A percentile compares a stretch with the other conserved stretches of the same genome.
Evolutionary conservation across 768 basidiomycete genomes (phyloP).

Genomic region (Mycena latifolia): DNA sequence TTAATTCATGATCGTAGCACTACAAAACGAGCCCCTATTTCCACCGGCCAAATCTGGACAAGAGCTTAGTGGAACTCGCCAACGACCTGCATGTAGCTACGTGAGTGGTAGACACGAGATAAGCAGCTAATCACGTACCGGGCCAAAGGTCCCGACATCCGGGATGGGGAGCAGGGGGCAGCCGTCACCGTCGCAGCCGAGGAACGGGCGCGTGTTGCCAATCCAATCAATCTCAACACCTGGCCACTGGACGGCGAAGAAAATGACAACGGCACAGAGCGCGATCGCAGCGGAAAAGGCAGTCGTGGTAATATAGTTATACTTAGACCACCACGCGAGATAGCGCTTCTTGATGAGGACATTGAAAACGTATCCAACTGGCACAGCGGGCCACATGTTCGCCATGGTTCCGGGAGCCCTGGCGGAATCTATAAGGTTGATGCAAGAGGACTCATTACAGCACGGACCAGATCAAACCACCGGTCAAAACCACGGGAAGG

Average conservation of each 20-base stretch:
- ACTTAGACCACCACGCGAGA: constrained; percentile 46
- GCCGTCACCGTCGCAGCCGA: constrained; percentile 32
- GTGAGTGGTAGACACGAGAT: no score
- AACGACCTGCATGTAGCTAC: no score
- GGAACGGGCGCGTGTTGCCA: constrained; percentile 43
- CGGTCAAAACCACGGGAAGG: not conserved
- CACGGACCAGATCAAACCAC: constrained; percentile 4
- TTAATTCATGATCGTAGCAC: no score
- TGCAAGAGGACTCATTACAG: no score
- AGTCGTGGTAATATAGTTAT: constrained; percentile 41
- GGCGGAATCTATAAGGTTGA: no score
- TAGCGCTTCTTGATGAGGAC: constrained; percentile 39
- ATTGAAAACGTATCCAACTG: constrained; percentile 42
- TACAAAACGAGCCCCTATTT: no score
- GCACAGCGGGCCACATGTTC: constrained; percentile 39
- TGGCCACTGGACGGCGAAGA: constrained; percentile 48
- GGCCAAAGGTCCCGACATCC: constrained; percentile 39
- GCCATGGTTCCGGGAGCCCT: constrained; percentile 38
- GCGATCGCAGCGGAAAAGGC: constrained; percentile 50
- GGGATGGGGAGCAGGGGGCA: constrained; percentile 37
- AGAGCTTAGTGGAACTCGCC: no score
- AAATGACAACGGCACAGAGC: constrained; percentile 49
- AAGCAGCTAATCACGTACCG: constrained; percentile 18
- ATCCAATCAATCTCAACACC: constrained; percentile 44
- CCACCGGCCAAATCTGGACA: no score